Percentiles rank a stretch among this genome's conserved stretches.
These are phyloP conservation scores for Aspergillus glaucus DNA, from an alignment of 2,329 filamentous ascomycete genomes.

Conservation along the genomic window DNA sequence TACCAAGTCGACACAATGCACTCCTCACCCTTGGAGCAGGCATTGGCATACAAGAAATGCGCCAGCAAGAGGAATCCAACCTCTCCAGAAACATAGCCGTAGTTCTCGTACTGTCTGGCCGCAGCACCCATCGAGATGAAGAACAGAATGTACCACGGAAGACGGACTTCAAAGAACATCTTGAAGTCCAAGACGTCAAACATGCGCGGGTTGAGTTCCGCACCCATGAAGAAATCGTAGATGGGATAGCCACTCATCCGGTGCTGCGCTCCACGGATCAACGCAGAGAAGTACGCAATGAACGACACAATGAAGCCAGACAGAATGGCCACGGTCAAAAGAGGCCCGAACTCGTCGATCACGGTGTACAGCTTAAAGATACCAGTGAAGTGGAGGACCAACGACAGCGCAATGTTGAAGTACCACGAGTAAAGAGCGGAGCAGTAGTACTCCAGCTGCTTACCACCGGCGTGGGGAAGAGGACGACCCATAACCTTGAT, in stretches of 20 bases:
- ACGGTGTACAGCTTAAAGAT: constrained; percentile 85
- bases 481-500: constrained; percentile 85
- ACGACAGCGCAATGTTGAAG: constrained; percentile 66
- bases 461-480: constrained; percentile 70
- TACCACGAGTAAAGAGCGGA: constrained; percentile 85
- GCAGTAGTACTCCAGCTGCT: constrained; percentile 91
- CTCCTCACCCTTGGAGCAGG: constrained; percentile 87
- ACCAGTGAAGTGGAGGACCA: constrained; percentile 71
- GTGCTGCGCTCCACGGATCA: constrained; percentile 73
- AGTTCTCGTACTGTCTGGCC: constrained; percentile 73
- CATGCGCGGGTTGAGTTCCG: constrained; percentile 79
- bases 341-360: constrained; percentile 88
- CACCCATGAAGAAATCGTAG: constrained; percentile 89
- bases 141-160: constrained; percentile 88
- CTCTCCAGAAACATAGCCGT: constrained; percentile 82
- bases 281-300: constrained; percentile 78
- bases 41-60: constrained; percentile 86
- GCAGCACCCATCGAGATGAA: constrained; percentile 70
- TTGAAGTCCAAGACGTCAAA: constrained; percentile 83
- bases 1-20: constrained; percentile 80
- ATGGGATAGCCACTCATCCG: constrained; percentile 80
- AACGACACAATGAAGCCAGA: constrained; percentile 80
- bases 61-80: constrained; percentile 79
- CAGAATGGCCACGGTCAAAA: constrained; percentile 88
- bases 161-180: constrained; percentile 91